Conservation (phyloP, 106 monocot genomes). For the Apostasia shenzhenica region DNA sequence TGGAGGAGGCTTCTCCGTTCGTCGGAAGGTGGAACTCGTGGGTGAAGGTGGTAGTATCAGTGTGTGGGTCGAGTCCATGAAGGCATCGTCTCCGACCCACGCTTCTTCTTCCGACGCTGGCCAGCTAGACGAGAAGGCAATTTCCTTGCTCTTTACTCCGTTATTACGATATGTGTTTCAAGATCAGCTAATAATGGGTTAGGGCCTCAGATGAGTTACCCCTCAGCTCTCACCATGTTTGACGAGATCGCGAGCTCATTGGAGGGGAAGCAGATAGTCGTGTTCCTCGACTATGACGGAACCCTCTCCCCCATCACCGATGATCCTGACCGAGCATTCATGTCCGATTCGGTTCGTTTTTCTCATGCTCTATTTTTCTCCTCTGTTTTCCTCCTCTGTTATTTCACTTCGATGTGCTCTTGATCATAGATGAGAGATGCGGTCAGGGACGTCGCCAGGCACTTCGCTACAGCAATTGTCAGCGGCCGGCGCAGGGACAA, state of each 20-base stretch:
- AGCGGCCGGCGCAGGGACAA: slow-evolving; percentile 70
- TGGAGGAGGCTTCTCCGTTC: background rate
- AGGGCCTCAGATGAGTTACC: slow-evolving; percentile 27
- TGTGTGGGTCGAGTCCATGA: slow-evolving; percentile 49
- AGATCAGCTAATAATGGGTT: background rate
- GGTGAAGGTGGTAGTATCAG: slow-evolving; percentile 10
- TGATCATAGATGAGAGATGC: slow-evolving; percentile 61
- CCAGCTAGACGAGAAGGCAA: slow-evolving; percentile 26
- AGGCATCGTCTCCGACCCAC: slow-evolving; percentile 59
- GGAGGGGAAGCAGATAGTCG: slow-evolving; percentile 57
- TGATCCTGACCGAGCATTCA: slow-evolving; percentile 77
- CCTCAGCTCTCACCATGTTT: slow-evolving; percentile 63
- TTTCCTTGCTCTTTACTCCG: background rate
- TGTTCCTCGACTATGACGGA: slow-evolving; percentile 92
- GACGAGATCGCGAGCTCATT: slow-evolving; percentile 46
- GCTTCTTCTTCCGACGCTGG: slow-evolving; percentile 11
- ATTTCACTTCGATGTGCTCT: background rate
- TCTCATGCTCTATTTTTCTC: background rate
- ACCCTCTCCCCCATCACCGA: slow-evolving; percentile 86
- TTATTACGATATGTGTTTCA: background rate
- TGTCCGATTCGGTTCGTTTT: slow-evolving; percentile 63
- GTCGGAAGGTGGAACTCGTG: slow-evolving; percentile 21
- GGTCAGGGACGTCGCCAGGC: slow-evolving; percentile 44
- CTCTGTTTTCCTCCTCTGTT: background rate
- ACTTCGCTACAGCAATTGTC: slow-evolving; percentile 78